Percentiles rank a stretch among this genome's conserved stretches.
Evolutionary conservation across 352 stramenopile genomes (phyloP).

Genomic region (Elongisporangium anandrum): DNA sequence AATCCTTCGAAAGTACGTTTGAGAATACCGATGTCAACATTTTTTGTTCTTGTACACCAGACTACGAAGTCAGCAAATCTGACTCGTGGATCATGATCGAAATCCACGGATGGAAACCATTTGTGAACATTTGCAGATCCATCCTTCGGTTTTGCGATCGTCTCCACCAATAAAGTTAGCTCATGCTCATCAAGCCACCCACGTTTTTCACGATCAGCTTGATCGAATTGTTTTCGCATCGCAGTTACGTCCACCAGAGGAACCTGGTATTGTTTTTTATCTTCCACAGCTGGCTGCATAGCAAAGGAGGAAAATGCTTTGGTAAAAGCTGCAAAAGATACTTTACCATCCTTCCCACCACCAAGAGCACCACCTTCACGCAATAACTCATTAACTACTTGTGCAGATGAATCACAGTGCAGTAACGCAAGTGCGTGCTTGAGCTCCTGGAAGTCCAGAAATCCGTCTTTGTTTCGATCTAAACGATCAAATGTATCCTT

Average conservation of each 20-base stretch:
- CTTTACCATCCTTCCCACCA: constrained; percentile 13
- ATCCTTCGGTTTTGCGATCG: not conserved
- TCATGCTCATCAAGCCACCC: not conserved
- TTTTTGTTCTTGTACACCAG: constrained; percentile 48
- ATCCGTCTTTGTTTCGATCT: constrained; percentile 52
- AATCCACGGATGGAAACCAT: constrained; percentile 34
- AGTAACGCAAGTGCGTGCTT: constrained; percentile 36
- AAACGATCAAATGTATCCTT: constrained; percentile 69
- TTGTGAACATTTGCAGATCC: constrained; percentile 14
- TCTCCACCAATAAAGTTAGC: not conserved
- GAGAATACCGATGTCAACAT: constrained; percentile 27
- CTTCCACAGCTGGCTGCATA: constrained; percentile 33
- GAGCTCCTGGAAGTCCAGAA: constrained; percentile 47
- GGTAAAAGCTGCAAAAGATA: constrained; percentile 53
- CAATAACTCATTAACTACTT: constrained; percentile 30
- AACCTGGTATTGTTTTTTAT: constrained; percentile 10
- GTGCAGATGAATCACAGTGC: constrained; percentile 20
- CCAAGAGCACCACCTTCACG: constrained; percentile 18
- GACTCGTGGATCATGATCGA: constrained; percentile 24
- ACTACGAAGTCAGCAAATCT: constrained; percentile 64
- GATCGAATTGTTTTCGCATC: constrained; percentile 38
- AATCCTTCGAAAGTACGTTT: constrained; percentile 30
- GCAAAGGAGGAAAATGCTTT: constrained; percentile 50
- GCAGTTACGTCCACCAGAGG: constrained; percentile 32
- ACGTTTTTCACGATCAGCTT: constrained; percentile 22